Percentiles rank a stretch among this genome's conserved stretches.
These are phyloP conservation scores for Populus tremula DNA, from an alignment of 345 rosid genomes.

Conservation along the genomic window DNA sequence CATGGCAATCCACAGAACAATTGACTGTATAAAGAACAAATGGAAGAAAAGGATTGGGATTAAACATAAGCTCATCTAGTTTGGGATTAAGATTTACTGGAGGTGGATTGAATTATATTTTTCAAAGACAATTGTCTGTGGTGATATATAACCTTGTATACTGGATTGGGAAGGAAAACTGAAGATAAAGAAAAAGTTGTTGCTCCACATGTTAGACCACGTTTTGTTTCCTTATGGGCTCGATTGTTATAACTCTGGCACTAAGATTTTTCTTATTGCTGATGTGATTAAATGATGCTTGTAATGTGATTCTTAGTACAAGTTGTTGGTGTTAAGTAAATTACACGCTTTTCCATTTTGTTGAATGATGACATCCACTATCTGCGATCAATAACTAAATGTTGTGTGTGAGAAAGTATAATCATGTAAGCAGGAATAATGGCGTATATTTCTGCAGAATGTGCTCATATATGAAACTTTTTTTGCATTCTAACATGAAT, in stretches of 20 bases:
- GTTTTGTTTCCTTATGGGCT: not conserved
- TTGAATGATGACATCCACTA: not conserved
- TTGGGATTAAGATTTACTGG: not conserved
- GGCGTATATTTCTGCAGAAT: not conserved
- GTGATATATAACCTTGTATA: not conserved
- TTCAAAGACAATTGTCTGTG: not conserved
- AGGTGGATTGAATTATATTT: not conserved
- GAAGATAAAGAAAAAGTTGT: not conserved
- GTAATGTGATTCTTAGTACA: not conserved
- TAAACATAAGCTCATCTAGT: not conserved
- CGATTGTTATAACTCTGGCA: not conserved
- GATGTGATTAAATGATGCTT: not conserved
- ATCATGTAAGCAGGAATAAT: not conserved
- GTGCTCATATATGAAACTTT: not conserved
- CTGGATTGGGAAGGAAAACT: not conserved
- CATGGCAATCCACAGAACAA: not conserved
- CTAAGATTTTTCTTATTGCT: not conserved
- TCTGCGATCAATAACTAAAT: not conserved
- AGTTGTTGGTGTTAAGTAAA: not conserved
- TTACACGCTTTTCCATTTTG: not conserved
- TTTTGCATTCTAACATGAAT: constrained; percentile 11
- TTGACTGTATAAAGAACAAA: not conserved
- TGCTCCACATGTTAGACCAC: not conserved
- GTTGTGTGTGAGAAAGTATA: not conserved
- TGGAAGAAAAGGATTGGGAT: not conserved